Conservation (phyloP, 1,284 basidiomycete genomes). For the Apiotrichum montevideense region DNA sequence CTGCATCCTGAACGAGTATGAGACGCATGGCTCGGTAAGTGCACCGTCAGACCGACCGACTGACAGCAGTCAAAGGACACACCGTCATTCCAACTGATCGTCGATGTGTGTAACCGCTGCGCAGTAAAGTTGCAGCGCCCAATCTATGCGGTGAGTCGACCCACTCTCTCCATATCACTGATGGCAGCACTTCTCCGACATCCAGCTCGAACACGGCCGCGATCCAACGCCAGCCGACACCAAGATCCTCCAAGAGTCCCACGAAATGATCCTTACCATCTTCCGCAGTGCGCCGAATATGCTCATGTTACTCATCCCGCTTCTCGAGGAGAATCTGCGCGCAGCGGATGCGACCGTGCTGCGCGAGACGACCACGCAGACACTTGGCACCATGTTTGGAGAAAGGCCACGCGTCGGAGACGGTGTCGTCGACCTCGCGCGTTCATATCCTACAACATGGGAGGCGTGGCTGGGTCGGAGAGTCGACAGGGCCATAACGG, state of each 20-base stretch:
- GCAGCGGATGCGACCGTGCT: slow-evolving; percentile 64
- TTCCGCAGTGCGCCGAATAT: slow-evolving; percentile 73
- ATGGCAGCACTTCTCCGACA: slow-evolving; percentile 71
- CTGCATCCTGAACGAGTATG: slow-evolving; percentile 75
- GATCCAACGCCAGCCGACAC: slow-evolving; percentile 51
- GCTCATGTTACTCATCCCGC: slow-evolving; percentile 82
- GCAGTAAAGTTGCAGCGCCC: slow-evolving; percentile 83
- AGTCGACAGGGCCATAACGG: slow-evolving; percentile 65
- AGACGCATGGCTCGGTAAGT: slow-evolving; percentile 54
- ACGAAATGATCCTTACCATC: slow-evolving; percentile 78
- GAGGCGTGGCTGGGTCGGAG: slow-evolving; percentile 71
- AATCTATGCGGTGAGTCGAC: slow-evolving; percentile 58
- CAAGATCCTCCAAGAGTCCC: slow-evolving; percentile 55
- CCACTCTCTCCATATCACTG: too few species aligned
- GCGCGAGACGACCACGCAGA: slow-evolving; percentile 71
- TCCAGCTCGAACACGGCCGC: slow-evolving; percentile 58
- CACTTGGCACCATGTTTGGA: slow-evolving; percentile 84
- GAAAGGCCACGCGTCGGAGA: slow-evolving; percentile 55
- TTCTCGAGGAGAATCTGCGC: slow-evolving; percentile 83
- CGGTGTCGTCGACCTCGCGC: slow-evolving; percentile 58
- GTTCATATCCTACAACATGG: slow-evolving; percentile 81
- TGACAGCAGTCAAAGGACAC: slow-evolving; percentile 60
- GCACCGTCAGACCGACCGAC: neutral
- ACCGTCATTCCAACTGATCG: slow-evolving; percentile 75
- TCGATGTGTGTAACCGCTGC: slow-evolving; percentile 76